Conservation (phyloP, 805 yeast genomes). For the Cyberlindnera veronae region DNA sequence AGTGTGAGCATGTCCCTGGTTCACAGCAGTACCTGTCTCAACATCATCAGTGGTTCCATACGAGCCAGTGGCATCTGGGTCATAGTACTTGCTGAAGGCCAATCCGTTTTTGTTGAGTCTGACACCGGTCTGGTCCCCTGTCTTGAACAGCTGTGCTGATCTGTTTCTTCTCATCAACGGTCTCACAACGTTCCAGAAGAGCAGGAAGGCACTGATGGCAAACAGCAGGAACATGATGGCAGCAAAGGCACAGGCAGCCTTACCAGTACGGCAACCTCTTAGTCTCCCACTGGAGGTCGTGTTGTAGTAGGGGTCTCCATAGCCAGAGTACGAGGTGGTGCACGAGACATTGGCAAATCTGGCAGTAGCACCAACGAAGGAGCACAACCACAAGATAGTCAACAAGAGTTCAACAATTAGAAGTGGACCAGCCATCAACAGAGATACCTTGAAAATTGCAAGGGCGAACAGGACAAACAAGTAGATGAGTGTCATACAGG, state of each 20-base stretch:
- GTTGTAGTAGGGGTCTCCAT: not conserved
- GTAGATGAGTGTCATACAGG: conserved; percentile 30
- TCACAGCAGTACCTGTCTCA: not conserved
- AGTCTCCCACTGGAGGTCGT: not conserved
- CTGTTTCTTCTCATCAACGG: conserved; percentile 7
- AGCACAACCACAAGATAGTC: conserved; percentile 31
- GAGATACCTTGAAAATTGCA: conserved; percentile 17
- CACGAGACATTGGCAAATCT: conserved; percentile 31
- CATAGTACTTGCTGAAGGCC: conserved; percentile 5
- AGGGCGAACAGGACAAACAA: conserved; percentile 22
- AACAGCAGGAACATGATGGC: conserved; percentile 26
- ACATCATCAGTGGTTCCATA: not conserved
- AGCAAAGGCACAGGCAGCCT: conserved; percentile 17
- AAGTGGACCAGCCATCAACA: conserved; percentile 27
- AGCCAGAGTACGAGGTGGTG: no score
- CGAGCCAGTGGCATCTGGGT: not conserved
- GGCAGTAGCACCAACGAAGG: conserved; percentile 33
- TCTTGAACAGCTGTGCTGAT: not conserved
- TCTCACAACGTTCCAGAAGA: conserved; percentile 29
- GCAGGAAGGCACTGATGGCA: conserved; percentile 23
- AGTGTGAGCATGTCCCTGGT: not conserved
- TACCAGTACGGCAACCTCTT: conserved; percentile 15
- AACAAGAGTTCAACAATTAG: conserved; percentile 29
- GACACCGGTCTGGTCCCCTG: conserved; percentile 5
- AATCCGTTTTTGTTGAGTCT: conserved; percentile 7